Evolutionary conservation across 1,284 basidiomycete species (phyloP), one percentile per base, ranked within the genome.

Genomic region (Caloboletus inedulis): DNA sequence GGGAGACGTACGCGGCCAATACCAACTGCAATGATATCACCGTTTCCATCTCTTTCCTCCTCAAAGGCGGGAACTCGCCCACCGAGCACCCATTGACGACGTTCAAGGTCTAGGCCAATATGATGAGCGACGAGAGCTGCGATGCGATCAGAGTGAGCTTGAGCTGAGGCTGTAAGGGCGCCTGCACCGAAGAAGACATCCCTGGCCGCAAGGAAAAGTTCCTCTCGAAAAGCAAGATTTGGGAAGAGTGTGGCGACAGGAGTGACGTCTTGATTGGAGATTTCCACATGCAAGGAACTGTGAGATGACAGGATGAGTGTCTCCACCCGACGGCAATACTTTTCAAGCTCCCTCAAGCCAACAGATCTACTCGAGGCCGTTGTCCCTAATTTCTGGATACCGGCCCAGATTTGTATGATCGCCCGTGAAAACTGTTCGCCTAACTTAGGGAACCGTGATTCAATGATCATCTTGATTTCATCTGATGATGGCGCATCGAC

Each of bases 181-280:
- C 84, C 84, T 25, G 80, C 78, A 21, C 92, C 94, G 57, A 98
- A 89, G 72, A 99, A 98, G 25, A 97, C 83, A 68, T 99, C 97
- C 25, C 88, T 80, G 0, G 91, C 92, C 66, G 97, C 92, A 40
- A 95, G 77, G 62, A 90, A 94, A 23, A 97, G 85, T 52, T 96
- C 91, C 66, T 99, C 96, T 51, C 95, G 86, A 10, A 94, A 68
- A 0, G 81, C 73, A 4, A 88, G 84, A 66, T 94, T 92, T n/a
- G 84, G 75, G 60, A 92, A 84, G 10, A 67, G 19, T 78, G 71
- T 21, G 21, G 47, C 18, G 5, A 66, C 39, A 1, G 63, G 49
- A 9, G 59, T 51, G 12, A 64, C 56, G 1, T 69, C 61, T n/a
- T 58, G 47, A 27, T 68, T 16, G 57, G 44, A 43, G 7, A 10